A percentile compares a stretch with the other conserved stretches of the same genome.
Evolutionary conservation across 768 basidiomycete genomes (phyloP).

Genomic region (Hygrocybe punicea): DNA sequence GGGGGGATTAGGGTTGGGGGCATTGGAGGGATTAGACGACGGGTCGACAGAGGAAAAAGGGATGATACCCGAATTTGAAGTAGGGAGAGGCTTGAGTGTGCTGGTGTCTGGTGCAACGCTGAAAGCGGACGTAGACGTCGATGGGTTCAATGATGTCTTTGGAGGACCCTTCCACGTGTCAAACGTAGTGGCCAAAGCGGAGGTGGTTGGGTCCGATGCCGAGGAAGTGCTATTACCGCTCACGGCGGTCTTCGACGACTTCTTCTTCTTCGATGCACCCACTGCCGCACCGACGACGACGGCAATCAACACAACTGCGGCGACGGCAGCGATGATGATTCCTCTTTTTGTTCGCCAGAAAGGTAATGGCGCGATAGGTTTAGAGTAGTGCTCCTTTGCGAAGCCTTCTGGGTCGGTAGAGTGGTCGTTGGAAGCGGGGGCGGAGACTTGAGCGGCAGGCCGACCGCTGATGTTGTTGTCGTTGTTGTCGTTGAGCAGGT

Average conservation of each 20-base stretch:
- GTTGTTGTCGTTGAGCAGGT: conserved; percentile 41
- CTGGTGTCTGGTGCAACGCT: too few species aligned
- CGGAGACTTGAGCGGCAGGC: conserved; percentile 29
- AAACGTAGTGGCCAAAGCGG: neutral
- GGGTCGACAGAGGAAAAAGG: too few species aligned
- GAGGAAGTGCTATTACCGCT: neutral
- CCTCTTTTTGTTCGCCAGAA: conserved; percentile 53
- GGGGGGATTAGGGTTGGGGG: too few species aligned
- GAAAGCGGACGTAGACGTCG: too few species aligned
- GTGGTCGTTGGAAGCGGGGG: neutral
- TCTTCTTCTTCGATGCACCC: conserved; percentile 35
- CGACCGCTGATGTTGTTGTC: conserved; percentile 9
- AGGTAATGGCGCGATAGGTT: conserved; percentile 18
- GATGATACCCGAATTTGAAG: too few species aligned
- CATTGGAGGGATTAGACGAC: too few species aligned
- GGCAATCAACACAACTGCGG: conserved; percentile 41
- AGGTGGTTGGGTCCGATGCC: neutral
- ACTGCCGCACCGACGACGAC: conserved; percentile 60
- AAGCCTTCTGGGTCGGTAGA: neutral
- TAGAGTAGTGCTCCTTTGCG: neutral
- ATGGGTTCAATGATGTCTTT: too few species aligned
- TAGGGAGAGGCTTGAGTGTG: too few species aligned
- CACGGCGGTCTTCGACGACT: neutral
- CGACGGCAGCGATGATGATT: conserved; percentile 37
- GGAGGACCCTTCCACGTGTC: too few species aligned